Conservation (phyloP, 73 alveolate species). For the Breviolum minutum region DNA sequence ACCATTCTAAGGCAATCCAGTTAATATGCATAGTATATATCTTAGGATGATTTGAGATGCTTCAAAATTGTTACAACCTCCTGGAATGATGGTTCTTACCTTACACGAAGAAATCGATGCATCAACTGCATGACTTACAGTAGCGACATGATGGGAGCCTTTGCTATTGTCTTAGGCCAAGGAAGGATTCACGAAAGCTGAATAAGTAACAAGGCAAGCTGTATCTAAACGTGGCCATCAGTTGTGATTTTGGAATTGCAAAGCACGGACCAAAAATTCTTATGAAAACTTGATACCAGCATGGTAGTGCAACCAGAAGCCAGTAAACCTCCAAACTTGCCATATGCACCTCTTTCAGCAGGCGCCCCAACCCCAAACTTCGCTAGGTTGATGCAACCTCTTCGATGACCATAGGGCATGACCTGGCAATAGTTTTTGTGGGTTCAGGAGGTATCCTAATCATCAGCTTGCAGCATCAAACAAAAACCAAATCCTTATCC, state of each 20-base stretch:
- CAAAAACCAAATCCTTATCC: too few relatives aligned
- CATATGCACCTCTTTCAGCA: background rate
- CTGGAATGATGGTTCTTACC: background rate
- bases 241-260: too few relatives aligned
- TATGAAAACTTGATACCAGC: background rate
- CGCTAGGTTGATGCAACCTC: constrained; percentile 21
- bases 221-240: too few relatives aligned
- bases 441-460: too few relatives aligned
- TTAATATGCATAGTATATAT: background rate
- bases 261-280: background rate
- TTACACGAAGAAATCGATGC: too few relatives aligned
- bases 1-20: background rate
- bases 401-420: background rate
- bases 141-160: too few relatives aligned
- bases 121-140: too few relatives aligned
- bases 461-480: too few relatives aligned
- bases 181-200: too few relatives aligned
- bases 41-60: background rate
- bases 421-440: background rate
- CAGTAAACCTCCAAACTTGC: background rate
- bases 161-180: too few relatives aligned
- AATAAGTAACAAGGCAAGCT: too few relatives aligned
- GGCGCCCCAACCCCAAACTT: background rate
- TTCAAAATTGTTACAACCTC: background rate
- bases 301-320: background rate